Conservation (phyloP, 2,329 filamentous ascomycete species). For the Didymosphaeria variabile region DNA sequence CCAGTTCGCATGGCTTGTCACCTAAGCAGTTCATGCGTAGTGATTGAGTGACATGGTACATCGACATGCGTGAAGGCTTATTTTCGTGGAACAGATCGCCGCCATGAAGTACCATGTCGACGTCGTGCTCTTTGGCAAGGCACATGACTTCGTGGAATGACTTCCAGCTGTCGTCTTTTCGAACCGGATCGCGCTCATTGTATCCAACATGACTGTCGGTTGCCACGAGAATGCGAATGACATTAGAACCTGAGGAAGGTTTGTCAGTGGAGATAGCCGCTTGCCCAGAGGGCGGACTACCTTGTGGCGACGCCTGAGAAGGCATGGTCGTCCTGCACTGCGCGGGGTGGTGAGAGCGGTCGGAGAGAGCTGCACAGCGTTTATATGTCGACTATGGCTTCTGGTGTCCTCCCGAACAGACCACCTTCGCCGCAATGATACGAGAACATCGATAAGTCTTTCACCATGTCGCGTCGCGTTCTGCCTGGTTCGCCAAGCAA, state of each 20-base stretch:
- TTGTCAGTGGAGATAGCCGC: conserved; percentile 20
- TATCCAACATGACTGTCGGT: conserved; percentile 99
- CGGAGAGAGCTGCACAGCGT: background rate
- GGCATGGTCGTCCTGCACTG: conserved; percentile 30
- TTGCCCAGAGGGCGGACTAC: conserved; percentile 21
- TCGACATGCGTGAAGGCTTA: conserved; percentile 91
- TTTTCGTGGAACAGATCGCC: conserved; percentile 99
- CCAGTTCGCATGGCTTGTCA: conserved; percentile 92
- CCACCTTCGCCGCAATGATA: background rate
- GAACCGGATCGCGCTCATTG: conserved; percentile 89
- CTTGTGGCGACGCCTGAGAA: conserved; percentile 37
- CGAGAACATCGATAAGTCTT: background rate
- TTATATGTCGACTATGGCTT: background rate
- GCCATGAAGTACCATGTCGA: conserved; percentile 96
- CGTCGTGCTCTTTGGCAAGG: conserved; percentile 84
- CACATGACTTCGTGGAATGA: conserved; percentile 96
- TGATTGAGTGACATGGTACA: conserved; percentile 97
- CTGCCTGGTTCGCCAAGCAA: conserved; percentile 12
- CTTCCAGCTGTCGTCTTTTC: conserved; percentile 97
- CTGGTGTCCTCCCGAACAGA: background rate
- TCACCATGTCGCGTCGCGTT: conserved; percentile 13
- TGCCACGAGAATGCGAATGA: conserved; percentile 90
- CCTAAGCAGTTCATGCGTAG: conserved; percentile 93
- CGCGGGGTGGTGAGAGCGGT: background rate
- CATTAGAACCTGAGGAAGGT: conserved; percentile 68